Percentiles rank a stretch among this genome's conserved stretches.
These are phyloP conservation scores for Vickermania spadyakhi DNA, from an alignment of 208 protist genomes.

Conservation along the genomic window DNA sequence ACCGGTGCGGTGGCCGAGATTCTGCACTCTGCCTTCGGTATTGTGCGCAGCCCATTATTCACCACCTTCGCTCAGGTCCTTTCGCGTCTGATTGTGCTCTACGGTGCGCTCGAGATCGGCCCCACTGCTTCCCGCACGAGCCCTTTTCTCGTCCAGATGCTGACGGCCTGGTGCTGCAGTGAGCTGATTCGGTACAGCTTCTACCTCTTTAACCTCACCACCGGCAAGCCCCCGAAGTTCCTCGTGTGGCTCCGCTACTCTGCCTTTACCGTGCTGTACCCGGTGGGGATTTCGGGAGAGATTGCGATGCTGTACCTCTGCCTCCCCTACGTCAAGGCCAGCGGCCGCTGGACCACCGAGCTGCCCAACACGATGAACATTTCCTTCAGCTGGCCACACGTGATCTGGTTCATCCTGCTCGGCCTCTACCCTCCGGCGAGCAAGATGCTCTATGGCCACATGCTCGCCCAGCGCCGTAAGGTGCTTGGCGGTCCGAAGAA, in stretches of 20 bases:
- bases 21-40: conserved; percentile 55
- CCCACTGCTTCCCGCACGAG: conserved; percentile 28
- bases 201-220: conserved; percentile 60
- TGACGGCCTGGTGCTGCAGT: conserved; percentile 73
- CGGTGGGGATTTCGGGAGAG: conserved; percentile 83
- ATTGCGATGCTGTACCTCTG: conserved; percentile 72
- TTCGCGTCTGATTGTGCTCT: conserved; percentile 80
- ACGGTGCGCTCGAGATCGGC: conserved; percentile 62
- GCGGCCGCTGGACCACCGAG: conserved; percentile 58
- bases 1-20: conserved; percentile 78
- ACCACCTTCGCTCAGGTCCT: conserved; percentile 85
- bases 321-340: conserved; percentile 44
- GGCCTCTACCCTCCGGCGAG: conserved; percentile 68
- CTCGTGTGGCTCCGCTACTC: conserved; percentile 88
- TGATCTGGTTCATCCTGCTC: conserved; percentile 57
- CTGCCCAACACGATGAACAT: conserved; percentile 78
- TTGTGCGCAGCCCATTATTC: conserved; percentile 66
- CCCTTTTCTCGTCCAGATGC: conserved; percentile 58
- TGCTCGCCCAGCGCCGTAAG: conserved; percentile 82
- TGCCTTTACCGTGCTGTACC: conserved; percentile 86
- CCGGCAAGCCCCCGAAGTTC: conserved; percentile 13
- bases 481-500: conserved; percentile 13
- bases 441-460: conserved; percentile 87
- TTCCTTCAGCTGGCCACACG: conserved; percentile 71
- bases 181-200: conserved; percentile 88